Percentiles rank a stretch among this genome's conserved stretches.
phyloP scores from a whole-genome alignment of 1,284 basidiomycete genomes.

The Ceratobasidium sp. region DNA sequence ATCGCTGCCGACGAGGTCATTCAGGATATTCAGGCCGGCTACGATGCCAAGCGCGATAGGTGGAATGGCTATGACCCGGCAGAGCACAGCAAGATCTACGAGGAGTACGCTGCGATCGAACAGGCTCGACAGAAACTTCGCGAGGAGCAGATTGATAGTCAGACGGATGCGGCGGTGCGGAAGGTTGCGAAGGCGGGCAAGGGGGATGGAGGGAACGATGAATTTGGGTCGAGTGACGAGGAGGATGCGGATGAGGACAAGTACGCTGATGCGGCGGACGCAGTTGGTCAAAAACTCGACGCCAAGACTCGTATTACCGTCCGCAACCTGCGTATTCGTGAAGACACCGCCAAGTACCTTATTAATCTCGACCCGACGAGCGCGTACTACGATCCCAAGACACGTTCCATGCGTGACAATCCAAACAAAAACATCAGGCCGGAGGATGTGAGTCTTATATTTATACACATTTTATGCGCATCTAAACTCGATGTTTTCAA shows the following conservation, averaged over 20 bases:
- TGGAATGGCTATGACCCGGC: constrained; percentile 98
- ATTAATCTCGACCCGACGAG: constrained; percentile 96
- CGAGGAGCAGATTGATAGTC: constrained; percentile 98
- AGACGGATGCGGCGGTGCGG: constrained; percentile 84
- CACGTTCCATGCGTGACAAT: constrained; percentile 98
- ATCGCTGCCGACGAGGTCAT: constrained; percentile 93
- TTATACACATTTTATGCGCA: constrained; percentile 41
- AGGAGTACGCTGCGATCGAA: constrained; percentile 95
- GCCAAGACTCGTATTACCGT: constrained; percentile 98
- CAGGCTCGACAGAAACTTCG: constrained; percentile 88
- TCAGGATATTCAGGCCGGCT: constrained; percentile 84
- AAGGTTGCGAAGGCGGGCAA: constrained; percentile 84
- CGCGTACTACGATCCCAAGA: constrained; percentile 99
- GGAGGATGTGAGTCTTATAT: constrained; percentile 78
- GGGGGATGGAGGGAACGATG: constrained; percentile 78
- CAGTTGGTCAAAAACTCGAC: constrained; percentile 97
- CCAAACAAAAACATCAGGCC: constrained; percentile 81
- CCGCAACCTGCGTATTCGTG: constrained; percentile 97
- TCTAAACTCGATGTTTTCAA: constrained; percentile 54
- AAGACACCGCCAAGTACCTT: constrained; percentile 99
- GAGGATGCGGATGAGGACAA: constrained; percentile 96
- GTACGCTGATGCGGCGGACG: constrained; percentile 97
- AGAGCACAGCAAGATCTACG: constrained; percentile 88
- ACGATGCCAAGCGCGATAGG: constrained; percentile 95
- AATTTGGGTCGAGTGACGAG: constrained; percentile 96